Conservation (phyloP, 108 stramenopile species). For the Pseudonitzschia multiseries region DNA sequence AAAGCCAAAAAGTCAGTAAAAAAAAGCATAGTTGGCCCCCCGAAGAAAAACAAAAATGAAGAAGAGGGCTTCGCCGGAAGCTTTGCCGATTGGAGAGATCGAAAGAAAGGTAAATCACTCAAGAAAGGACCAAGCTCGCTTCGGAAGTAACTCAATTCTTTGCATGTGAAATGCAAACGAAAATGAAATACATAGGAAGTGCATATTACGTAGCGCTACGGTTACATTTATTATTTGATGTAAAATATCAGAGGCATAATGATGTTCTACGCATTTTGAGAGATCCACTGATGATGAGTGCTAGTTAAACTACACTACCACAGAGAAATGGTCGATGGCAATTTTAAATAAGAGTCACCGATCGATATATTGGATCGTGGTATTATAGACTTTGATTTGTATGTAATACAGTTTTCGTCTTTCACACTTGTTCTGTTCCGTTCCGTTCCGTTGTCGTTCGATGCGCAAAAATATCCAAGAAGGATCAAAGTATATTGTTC, state of each 20-base stretch:
- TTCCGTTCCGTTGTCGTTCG: too few relatives aligned
- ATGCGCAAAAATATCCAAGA: too few relatives aligned
- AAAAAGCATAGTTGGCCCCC: slow-evolving; percentile 12
- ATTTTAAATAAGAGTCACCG: slow-evolving; percentile 7
- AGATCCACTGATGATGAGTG: not conserved
- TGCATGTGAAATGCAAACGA: slow-evolving; percentile 3
- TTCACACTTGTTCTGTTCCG: not conserved
- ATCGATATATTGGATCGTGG: not conserved
- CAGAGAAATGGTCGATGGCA: not conserved
- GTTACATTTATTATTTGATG: not conserved
- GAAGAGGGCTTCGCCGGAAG: slow-evolving; percentile 81
- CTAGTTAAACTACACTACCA: not conserved
- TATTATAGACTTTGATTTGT: not conserved
- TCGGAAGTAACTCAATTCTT: slow-evolving; percentile 11
- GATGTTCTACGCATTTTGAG: not conserved
- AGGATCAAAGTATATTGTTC: too few relatives aligned
- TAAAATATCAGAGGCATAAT: not conserved
- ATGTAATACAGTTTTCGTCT: not conserved
- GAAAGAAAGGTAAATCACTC: slow-evolving; percentile 48
- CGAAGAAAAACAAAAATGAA: slow-evolving; percentile 44
- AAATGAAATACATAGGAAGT: not conserved
- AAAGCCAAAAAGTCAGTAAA: slow-evolving; percentile 25
- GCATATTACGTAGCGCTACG: too few relatives aligned
- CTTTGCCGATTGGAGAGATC: slow-evolving; percentile 73
- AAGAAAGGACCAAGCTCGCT: slow-evolving; percentile 30